Percentiles rank a stretch among this genome's conserved stretches.
phyloP scores from a whole-genome alignment of 768 basidiomycete genomes.

The Lactarius akahatsu region DNA sequence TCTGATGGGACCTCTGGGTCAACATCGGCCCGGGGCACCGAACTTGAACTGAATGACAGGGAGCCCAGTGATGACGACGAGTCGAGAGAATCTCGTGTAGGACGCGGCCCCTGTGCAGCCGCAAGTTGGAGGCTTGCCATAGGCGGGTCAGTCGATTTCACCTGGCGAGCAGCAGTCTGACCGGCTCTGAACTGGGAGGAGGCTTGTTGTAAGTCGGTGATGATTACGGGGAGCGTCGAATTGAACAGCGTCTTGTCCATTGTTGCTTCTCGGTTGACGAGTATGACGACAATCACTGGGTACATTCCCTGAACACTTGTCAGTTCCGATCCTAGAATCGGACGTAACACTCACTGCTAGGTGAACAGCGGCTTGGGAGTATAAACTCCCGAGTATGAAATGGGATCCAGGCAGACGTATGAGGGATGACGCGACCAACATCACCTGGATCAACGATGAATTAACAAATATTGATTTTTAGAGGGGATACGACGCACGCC shows the following conservation, averaged over 20 bases:
- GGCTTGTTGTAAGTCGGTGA: not conserved
- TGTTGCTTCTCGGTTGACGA: not conserved
- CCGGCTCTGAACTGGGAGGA: not conserved
- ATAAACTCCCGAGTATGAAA: not conserved
- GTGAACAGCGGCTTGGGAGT: not conserved
- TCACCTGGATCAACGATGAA: not conserved
- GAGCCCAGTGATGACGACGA: not conserved
- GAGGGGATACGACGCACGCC: not conserved
- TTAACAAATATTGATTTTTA: not conserved
- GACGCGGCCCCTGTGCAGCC: not conserved
- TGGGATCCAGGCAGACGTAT: not conserved
- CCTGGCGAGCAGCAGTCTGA: not conserved
- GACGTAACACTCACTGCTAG: not conserved
- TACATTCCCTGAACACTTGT: not conserved
- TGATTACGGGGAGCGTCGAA: not conserved
- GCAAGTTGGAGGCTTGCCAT: not conserved
- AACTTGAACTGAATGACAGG: not conserved
- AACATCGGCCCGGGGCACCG: not conserved
- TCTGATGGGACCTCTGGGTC: not conserved
- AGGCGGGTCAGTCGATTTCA: not conserved
- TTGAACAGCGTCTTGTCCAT: conserved; percentile 1
- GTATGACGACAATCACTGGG: not conserved
- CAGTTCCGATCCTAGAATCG: too few relatives aligned
- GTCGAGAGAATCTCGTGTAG: not conserved
- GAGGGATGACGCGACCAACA: not conserved